Conservation (phyloP, 257 asterid species). For the Verbena officinalis region DNA sequence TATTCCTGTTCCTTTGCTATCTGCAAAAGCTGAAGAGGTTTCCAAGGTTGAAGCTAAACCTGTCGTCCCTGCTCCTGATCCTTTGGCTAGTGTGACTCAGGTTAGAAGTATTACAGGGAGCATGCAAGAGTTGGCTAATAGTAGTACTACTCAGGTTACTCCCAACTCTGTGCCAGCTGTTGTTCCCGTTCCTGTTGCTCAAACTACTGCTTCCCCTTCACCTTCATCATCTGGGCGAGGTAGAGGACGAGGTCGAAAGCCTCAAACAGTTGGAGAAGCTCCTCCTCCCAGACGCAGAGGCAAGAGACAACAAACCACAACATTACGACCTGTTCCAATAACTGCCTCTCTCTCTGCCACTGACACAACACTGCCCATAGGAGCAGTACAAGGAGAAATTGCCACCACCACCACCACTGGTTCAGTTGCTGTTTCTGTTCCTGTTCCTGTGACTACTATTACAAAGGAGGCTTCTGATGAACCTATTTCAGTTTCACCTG, state of each 20-base stretch:
- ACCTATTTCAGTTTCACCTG: conserved; percentile 37
- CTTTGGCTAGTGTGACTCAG: conserved; percentile 37
- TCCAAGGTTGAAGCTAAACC: conserved; percentile 37
- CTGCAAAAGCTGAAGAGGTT: conserved; percentile 37
- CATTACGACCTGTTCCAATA: conserved; percentile 42
- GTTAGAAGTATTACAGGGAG: conserved; percentile 41
- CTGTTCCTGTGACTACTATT: conserved; percentile 41
- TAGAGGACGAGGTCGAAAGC: conserved; percentile 75
- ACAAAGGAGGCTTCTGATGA: conserved; percentile 34
- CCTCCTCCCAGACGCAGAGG: conserved; percentile 78
- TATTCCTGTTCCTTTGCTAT: conserved; percentile 32
- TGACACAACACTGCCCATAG: conserved; percentile 36
- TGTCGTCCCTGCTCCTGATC: conserved; percentile 44
- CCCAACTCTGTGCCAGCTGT: conserved; percentile 43
- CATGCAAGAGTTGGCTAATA: conserved; percentile 45
- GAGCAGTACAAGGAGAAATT: conserved; percentile 41
- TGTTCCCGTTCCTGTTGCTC: conserved; percentile 51
- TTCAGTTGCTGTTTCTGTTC: conserved; percentile 45
- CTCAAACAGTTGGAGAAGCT: conserved; percentile 65
- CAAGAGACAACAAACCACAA: conserved; percentile 48
- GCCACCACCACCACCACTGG: conserved; percentile 36
- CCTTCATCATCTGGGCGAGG: conserved; percentile 64
- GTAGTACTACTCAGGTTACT: conserved; percentile 35
- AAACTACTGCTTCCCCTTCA: conserved; percentile 47
- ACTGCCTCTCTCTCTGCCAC: conserved; percentile 30